Base-by-base conservation (phyloP, 129 eudicot species). In the Saussurea involucrata region DNA sequence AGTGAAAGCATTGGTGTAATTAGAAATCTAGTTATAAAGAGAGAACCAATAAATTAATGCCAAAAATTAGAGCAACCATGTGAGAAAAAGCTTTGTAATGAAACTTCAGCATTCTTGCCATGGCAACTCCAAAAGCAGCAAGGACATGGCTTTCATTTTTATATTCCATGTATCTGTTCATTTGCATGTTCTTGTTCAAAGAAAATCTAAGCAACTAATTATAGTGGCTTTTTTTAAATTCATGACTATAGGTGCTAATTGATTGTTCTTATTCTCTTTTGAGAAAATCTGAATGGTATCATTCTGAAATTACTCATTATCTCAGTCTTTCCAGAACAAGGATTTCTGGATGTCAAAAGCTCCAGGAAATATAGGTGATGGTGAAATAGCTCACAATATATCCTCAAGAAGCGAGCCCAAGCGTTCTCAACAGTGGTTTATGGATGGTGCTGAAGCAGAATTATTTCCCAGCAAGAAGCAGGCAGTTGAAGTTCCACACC, bases 371-470 rank as follows among this genome's bases (percentile, higher is more conserved):
- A 33, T 76, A 61, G 63, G 66, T 36, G 83, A 82, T 32, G 83
- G 86, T 76, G 89, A 83, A 53, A 58, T 85, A 75, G 60, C 81
- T 8, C 81, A 71, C 67, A 82, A 36, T 67, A 80, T 53, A 67
- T 71, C 85, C 37, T 74, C 85, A 11, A 71, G 83, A 86, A 58
- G 71, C 2, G 94, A 86, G 44, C 80, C 78, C 24, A 88, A 88
- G 58, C 88, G 82, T 68, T 68, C 90, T 60, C 92, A 85, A 33
- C 90, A 86, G 71, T 86, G 92, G 88, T 83, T 88, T 75, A 83
- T 86, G 71, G 88, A 88, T 68, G 85, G 83, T 55, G 67, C 75
- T 11, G 90, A 86, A 63, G 74, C 83, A 57, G 86, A 81, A 46
- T 63, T 83, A 21, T 79, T 83, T 40, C 83, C 90, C 58, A 86